Percentiles rank a stretch among this genome's conserved stretches.
phyloP scores from a whole-genome alignment of 768 basidiomycete genomes.

The Pholiota microspora region DNA sequence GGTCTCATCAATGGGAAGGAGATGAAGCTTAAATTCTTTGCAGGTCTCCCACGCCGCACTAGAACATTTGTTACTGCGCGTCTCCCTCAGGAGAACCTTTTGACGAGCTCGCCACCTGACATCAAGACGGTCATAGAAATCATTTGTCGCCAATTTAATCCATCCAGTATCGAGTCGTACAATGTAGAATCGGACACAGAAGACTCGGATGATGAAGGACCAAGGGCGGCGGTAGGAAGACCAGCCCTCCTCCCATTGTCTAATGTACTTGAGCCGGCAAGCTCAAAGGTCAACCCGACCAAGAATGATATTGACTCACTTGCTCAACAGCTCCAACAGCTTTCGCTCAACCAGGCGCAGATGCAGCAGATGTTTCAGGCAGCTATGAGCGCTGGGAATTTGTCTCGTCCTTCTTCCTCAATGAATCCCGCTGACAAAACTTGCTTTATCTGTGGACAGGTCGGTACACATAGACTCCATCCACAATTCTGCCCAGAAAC shows the following conservation, averaged over 20 bases:
- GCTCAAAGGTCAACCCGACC: no score
- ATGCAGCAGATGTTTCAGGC: not conserved
- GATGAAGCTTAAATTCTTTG: not conserved
- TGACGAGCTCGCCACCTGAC: not conserved
- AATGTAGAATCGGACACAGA: not conserved
- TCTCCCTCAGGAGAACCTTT: not conserved
- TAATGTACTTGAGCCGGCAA: no score
- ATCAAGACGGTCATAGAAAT: not conserved
- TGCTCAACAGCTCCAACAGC: slow-evolving; percentile 8
- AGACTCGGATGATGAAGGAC: no score
- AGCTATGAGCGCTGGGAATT: not conserved
- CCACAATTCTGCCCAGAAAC: slow-evolving; percentile 3
- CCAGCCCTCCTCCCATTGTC: no score
- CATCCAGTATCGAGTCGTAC: not conserved
- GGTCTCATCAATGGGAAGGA: not conserved
- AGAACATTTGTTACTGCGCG: not conserved
- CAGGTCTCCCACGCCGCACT: not conserved
- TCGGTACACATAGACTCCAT: slow-evolving; percentile 3
- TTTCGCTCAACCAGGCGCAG: slow-evolving; percentile 4
- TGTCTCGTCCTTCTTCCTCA: not conserved
- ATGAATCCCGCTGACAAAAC: not conserved
- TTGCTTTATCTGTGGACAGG: not conserved
- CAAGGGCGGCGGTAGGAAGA: no score
- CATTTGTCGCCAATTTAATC: slow-evolving; percentile 2
- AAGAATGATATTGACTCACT: not conserved